A percentile compares a stretch with the other conserved stretches of the same genome.
Evolutionary conservation across 306 rosid species (phyloP).

Genomic region (Biancaea sappan): DNA sequence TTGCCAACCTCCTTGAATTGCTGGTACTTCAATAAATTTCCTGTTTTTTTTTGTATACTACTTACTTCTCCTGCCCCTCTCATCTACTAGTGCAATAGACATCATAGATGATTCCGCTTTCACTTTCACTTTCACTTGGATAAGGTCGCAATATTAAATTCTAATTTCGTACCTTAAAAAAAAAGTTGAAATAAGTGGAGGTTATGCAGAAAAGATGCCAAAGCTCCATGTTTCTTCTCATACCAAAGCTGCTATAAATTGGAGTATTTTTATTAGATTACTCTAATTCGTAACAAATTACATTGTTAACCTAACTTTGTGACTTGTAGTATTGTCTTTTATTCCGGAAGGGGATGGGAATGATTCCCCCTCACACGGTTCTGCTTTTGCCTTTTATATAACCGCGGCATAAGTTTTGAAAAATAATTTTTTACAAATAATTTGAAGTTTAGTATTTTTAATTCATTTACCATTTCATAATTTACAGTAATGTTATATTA

Average conservation of each 20-base stretch:
- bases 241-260: too few species aligned
- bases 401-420: too few species aligned
- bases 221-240: too few species aligned
- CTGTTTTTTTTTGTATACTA: neutral
- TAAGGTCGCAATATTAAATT: neutral
- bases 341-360: neutral
- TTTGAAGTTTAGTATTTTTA: neutral
- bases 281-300: too few species aligned
- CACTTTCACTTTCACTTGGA: neutral
- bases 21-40: neutral
- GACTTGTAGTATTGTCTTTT: too few species aligned
- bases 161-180: neutral
- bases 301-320: too few species aligned
- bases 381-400: neutral
- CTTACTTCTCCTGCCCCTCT: neutral
- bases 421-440: neutral
- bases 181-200: too few species aligned
- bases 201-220: too few species aligned
- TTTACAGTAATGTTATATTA: too few species aligned
- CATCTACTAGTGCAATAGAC: neutral
- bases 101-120: neutral
- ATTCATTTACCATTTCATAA: neutral
- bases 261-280: too few species aligned
- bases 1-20: slow-evolving; percentile 16
- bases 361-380: neutral